Conservation (phyloP, 2,329 filamentous ascomycete species). For the Scleromitrula shiraiana region DNA sequence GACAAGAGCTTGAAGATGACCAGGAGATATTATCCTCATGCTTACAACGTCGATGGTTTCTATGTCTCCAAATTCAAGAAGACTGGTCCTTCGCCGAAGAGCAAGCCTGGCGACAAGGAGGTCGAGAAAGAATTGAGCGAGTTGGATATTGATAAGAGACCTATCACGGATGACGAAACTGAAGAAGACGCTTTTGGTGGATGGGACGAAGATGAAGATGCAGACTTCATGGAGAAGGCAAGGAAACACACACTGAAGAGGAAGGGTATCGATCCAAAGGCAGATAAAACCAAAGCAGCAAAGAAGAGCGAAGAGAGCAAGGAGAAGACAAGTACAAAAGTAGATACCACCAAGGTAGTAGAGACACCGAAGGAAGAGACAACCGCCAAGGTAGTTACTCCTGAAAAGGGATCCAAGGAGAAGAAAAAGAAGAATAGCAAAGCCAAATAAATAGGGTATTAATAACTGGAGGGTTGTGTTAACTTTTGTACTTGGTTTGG, state of each 20-base stretch:
- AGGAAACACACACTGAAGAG: constrained; percentile 65
- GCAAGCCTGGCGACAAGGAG: constrained; percentile 23
- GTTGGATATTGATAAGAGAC: constrained; percentile 58
- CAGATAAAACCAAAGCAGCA: constrained; percentile 32
- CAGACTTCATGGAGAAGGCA: constrained; percentile 63
- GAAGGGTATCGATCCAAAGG: constrained; percentile 66
- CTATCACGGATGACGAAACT: constrained; percentile 34
- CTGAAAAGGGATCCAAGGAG: constrained; percentile 2
- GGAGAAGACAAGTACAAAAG: not conserved
- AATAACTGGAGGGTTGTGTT: not conserved
- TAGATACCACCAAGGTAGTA: not conserved
- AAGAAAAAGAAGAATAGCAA: constrained; percentile 8
- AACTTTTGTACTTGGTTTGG: not conserved
- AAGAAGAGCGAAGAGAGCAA: constrained; percentile 14
- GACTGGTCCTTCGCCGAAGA: constrained; percentile 64
- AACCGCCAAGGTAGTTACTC: not conserved
- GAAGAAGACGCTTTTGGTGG: constrained; percentile 55
- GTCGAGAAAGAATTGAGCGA: constrained; percentile 33
- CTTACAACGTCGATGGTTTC: constrained; percentile 96
- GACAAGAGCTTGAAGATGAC: constrained; percentile 77
- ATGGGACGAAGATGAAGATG: constrained; percentile 68
- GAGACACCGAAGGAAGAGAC: not conserved
- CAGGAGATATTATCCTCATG: constrained; percentile 79
- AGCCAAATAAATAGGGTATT: constrained; percentile 1
- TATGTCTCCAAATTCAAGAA: constrained; percentile 98